Conservation (phyloP, 768 basidiomycete species). For the Naganishia kalamii region DNA sequence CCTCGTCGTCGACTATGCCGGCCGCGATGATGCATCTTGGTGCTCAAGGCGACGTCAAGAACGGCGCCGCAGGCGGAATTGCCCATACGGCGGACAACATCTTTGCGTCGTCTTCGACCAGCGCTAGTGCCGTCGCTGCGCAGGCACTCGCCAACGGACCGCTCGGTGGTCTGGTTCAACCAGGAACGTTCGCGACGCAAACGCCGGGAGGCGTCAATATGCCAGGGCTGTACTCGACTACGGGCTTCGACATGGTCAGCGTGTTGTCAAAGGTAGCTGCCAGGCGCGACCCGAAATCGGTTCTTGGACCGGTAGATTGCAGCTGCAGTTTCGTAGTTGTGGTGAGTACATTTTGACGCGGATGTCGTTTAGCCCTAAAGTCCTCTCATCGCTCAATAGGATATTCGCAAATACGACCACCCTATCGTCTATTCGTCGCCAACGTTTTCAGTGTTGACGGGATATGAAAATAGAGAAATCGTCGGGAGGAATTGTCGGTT, state of each 20-base stretch:
- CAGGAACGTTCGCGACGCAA: conserved; percentile 27
- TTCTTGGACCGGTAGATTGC: conserved; percentile 84
- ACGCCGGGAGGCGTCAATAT: conserved; percentile 32
- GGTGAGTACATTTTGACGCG: conserved; percentile 25
- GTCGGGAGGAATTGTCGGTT: conserved; percentile 74
- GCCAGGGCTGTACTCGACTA: conserved; percentile 68
- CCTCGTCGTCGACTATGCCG: conserved; percentile 10
- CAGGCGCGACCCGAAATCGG: conserved; percentile 66
- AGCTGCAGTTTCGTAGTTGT: conserved; percentile 87
- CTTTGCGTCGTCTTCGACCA: conserved; percentile 26
- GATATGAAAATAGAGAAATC: conserved; percentile 56
- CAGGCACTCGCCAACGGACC: conserved; percentile 34
- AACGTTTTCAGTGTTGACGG: conserved; percentile 59
- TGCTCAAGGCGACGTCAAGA: conserved; percentile 15
- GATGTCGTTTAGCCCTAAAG: background rate
- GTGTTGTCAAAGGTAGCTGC: conserved; percentile 70
- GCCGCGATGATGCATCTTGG: background rate
- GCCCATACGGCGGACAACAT: conserved; percentile 17
- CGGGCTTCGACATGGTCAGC: conserved; percentile 83
- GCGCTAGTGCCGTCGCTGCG: conserved; percentile 38
- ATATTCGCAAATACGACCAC: conserved; percentile 68
- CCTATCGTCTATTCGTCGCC: conserved; percentile 90
- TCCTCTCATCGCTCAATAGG: conserved; percentile 41
- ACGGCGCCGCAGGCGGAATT: background rate
- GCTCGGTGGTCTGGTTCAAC: conserved; percentile 23